These are phyloP conservation scores for Sclerospora graminicola DNA, from an alignment of 352 stramenopile species.

Conservation along the genomic window DNA sequence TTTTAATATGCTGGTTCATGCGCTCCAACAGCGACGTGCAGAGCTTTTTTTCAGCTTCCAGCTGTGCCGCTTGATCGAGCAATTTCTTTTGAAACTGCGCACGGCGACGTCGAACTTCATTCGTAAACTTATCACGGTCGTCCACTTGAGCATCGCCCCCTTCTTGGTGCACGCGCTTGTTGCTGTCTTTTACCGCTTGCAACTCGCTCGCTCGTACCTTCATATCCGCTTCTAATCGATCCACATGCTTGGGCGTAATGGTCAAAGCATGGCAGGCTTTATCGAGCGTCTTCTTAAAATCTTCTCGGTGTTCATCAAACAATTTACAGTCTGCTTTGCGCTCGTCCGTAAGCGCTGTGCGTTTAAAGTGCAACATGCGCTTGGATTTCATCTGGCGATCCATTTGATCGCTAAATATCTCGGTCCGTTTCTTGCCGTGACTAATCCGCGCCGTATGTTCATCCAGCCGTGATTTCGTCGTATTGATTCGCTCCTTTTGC, in stretches of 20 bases:
- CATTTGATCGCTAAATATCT: conserved; percentile 78
- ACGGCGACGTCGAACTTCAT: conserved; percentile 68
- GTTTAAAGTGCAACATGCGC: conserved; percentile 83
- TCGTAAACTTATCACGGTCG: conserved; percentile 84
- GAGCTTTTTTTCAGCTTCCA: conserved; percentile 69
- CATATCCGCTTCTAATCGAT: conserved; percentile 76
- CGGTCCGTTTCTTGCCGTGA: conserved; percentile 76
- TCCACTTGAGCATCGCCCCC: conserved; percentile 62
- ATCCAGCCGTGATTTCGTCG: conserved; percentile 54
- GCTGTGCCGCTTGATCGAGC: conserved; percentile 59
- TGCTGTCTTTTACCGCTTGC: conserved; percentile 68
- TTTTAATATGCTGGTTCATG: conserved; percentile 77
- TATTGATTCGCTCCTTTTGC: conserved; percentile 47
- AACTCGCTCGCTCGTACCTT: conserved; percentile 71
- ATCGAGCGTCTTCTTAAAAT: conserved; percentile 69
- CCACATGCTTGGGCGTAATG: conserved; percentile 80
- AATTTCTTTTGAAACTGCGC: conserved; percentile 80
- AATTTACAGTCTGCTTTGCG: conserved; percentile 70
- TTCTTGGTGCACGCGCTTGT: conserved; percentile 74
- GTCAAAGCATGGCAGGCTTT: conserved; percentile 52
- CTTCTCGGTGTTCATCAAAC: conserved; percentile 79
- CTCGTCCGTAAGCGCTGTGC: conserved; percentile 76
- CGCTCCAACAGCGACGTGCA: conserved; percentile 69
- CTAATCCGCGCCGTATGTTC: conserved; percentile 59
- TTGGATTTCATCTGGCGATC: conserved; percentile 71